Conservation (phyloP, 805 yeast species). For the Naumovozyma baii region DNA sequence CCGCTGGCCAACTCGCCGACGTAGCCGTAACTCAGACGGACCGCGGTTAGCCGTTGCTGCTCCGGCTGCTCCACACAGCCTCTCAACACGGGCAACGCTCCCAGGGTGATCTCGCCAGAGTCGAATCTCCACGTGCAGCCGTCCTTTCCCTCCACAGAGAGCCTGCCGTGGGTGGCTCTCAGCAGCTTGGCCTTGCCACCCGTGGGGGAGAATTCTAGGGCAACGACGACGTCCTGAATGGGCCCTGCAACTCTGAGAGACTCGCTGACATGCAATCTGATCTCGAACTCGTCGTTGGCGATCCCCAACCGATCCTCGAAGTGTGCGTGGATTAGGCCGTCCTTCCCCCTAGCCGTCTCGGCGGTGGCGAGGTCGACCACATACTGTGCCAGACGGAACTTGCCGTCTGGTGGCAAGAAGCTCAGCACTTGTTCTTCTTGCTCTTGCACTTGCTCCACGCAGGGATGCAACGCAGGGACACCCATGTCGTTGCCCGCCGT, state of each 20-base stretch:
- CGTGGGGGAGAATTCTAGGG: slow-evolving; percentile 20
- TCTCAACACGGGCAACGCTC: slow-evolving; percentile 56
- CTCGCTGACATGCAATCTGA: slow-evolving; percentile 27
- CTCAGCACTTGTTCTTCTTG: slow-evolving; percentile 27
- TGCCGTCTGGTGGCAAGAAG: slow-evolving; percentile 87
- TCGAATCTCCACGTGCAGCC: slow-evolving; percentile 52
- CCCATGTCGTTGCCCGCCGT: slow-evolving; percentile 40
- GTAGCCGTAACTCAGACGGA: slow-evolving; percentile 39
- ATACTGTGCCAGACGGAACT: slow-evolving; percentile 52
- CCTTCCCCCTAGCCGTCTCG: not conserved
- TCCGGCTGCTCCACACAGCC: slow-evolving; percentile 34
- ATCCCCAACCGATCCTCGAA: slow-evolving; percentile 29
- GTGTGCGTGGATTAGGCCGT: slow-evolving; percentile 25
- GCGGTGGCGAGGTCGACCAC: slow-evolving; percentile 39
- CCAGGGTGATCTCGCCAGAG: slow-evolving; percentile 41
- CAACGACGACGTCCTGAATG: slow-evolving; percentile 40
- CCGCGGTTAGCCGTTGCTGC: not conserved
- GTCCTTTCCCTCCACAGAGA: not conserved
- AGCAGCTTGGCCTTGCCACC: not conserved
- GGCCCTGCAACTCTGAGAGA: slow-evolving; percentile 34
- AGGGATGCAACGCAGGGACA: slow-evolving; percentile 59
- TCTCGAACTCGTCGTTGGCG: slow-evolving; percentile 34
- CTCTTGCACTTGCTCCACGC: slow-evolving; percentile 38
- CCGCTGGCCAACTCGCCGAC: slow-evolving; percentile 74
- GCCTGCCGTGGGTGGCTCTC: not conserved